Conservation (phyloP, 306 rosid genomes). For the Trifolium fragiferum region DNA sequence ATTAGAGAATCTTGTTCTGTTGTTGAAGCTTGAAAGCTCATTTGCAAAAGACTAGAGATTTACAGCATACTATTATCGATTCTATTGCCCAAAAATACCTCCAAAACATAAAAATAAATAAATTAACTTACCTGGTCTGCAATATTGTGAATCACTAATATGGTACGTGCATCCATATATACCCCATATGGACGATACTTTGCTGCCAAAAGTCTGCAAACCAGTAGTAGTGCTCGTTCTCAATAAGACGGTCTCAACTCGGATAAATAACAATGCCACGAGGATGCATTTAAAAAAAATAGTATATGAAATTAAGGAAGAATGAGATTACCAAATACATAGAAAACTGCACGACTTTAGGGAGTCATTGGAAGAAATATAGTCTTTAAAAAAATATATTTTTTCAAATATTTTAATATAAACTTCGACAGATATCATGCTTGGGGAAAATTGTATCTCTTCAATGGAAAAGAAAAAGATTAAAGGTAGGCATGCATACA, state of each 20-base stretch:
- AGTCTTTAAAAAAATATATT: conserved; percentile 19
- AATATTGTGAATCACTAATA: conserved; percentile 83
- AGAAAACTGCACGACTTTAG: conserved; percentile 17
- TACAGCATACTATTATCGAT: conserved; percentile 28
- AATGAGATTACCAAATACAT: conserved; percentile 24
- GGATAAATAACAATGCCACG: conserved; percentile 29
- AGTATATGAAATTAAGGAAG: neutral
- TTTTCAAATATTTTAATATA: conserved; percentile 22
- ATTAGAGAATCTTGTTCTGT: conserved; percentile 43
- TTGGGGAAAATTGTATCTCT: neutral
- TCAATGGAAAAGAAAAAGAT: conserved; percentile 17
- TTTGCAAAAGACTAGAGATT: neutral
- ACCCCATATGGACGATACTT: conserved; percentile 86
- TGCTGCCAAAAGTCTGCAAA: conserved; percentile 81
- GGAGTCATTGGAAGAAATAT: conserved; percentile 24
- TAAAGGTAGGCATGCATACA: conserved; percentile 55
- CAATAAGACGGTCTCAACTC: conserved; percentile 38
- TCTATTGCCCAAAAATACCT: conserved; percentile 6
- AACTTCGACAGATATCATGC: conserved; percentile 18
- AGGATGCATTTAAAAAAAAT: conserved; percentile 18
- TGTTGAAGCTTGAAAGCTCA: conserved; percentile 36
- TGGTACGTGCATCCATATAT: conserved; percentile 80
- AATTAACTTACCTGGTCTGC: conserved; percentile 73
- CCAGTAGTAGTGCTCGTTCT: conserved; percentile 32
- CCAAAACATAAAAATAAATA: conserved; percentile 14